Evolutionary conservation across 1,284 basidiomycete species (phyloP).

Genomic region (Tilletia caries): DNA sequence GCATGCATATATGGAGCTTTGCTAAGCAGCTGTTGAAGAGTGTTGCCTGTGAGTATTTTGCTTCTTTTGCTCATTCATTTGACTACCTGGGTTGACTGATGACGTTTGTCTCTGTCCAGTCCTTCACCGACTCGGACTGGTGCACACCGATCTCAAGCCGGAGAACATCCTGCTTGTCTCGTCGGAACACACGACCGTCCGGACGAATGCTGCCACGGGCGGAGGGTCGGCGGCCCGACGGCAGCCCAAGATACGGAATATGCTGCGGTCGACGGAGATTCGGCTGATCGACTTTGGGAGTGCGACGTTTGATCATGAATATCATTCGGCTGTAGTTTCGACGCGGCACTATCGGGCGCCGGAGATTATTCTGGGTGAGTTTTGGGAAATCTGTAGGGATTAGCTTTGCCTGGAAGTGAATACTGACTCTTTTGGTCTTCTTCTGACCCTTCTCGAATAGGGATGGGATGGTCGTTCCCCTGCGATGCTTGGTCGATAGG

Average conservation of each 20-base stretch:
- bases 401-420: no score
- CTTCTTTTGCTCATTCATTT: not conserved
- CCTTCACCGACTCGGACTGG: slow-evolving; percentile 81
- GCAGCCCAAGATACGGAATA: slow-evolving; percentile 62
- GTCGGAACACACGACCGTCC: slow-evolving; percentile 64
- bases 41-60: slow-evolving; percentile 64
- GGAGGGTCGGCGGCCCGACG: slow-evolving; percentile 39
- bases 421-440: slow-evolving; percentile 52
- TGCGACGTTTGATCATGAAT: slow-evolving; percentile 96
- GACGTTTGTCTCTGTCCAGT: slow-evolving; percentile 52
- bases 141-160: slow-evolving; percentile 98
- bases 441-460: not conserved
- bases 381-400: not conserved
- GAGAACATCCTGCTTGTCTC: slow-evolving; percentile 77
- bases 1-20: slow-evolving; percentile 92
- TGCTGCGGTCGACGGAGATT: slow-evolving; percentile 84
- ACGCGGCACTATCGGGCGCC: slow-evolving; percentile 98
- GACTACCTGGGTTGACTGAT: no score
- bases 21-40: slow-evolving; percentile 86
- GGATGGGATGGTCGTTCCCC: slow-evolving; percentile 95
- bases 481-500: slow-evolving; percentile 98
- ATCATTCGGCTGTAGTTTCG: slow-evolving; percentile 95
- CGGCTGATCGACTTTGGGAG: slow-evolving; percentile 98
- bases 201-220: slow-evolving; percentile 27
- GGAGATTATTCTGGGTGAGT: slow-evolving; percentile 91